Conservation (phyloP, 1,284 basidiomycete species). For the Hemileia vastatrix region DNA sequence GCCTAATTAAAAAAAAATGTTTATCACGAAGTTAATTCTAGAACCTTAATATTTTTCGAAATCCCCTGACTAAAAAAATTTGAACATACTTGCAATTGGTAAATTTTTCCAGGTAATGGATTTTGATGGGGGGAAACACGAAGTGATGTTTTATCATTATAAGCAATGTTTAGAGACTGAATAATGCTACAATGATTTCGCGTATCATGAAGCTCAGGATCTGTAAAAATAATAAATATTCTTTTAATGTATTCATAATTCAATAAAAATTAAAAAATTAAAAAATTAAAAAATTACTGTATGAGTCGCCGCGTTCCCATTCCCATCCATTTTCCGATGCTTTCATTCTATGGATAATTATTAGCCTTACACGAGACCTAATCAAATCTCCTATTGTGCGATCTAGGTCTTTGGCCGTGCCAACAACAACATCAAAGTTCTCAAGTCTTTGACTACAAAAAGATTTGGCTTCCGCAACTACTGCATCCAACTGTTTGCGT, state of each 20-base stretch:
- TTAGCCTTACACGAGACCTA: constrained; percentile 1
- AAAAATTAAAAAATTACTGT: constrained; percentile 2
- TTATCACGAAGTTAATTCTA: neutral
- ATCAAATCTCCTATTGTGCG: constrained; percentile 5
- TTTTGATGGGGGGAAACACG: too few relatives aligned
- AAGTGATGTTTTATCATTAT: too few relatives aligned
- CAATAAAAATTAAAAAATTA: too few relatives aligned
- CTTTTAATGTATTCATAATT: too few relatives aligned
- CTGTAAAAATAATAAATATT: too few relatives aligned
- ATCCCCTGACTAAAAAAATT: neutral
- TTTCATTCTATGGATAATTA: constrained; percentile 20
- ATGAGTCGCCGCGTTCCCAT: constrained; percentile 15
- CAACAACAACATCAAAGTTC: neutral
- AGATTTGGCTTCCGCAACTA: constrained; percentile 4
- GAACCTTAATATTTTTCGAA: neutral
- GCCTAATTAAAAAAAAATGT: constrained; percentile 4
- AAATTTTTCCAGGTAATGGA: constrained; percentile 5
- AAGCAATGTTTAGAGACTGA: too few relatives aligned
- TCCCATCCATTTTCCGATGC: constrained; percentile 12
- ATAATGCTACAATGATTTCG: too few relatives aligned
- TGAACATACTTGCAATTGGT: constrained; percentile 8
- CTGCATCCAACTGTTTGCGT: neutral
- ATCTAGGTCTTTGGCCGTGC: constrained; percentile 2
- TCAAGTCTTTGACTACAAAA: neutral
- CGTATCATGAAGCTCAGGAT: too few relatives aligned